Evolutionary conservation across 805 yeast species (phyloP).

Genomic region (Candida loeiensis): DNA sequence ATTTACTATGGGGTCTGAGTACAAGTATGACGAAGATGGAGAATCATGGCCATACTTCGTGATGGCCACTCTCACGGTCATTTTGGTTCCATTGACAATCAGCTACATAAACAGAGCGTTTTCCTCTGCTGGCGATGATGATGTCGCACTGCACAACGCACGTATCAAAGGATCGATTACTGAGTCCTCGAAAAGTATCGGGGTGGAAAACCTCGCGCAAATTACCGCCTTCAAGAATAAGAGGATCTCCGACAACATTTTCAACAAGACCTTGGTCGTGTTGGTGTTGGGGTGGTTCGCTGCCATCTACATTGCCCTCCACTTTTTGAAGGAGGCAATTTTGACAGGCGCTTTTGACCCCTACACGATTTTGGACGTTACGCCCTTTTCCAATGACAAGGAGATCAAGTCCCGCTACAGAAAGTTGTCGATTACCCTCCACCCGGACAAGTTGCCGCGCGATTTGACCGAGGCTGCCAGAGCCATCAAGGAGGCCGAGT

Average conservation of each 20-base stretch:
- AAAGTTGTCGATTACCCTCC: slow-evolving; percentile 81
- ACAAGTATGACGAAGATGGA: slow-evolving; percentile 82
- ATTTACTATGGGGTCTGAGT: slow-evolving; percentile 43
- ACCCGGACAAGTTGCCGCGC: slow-evolving; percentile 86
- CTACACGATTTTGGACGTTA: slow-evolving; percentile 75
- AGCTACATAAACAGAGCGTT: slow-evolving; percentile 21
- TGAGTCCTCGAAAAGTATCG: slow-evolving; percentile 32
- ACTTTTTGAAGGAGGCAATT: slow-evolving; percentile 44
- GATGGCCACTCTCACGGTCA: slow-evolving; percentile 64
- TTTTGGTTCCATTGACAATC: slow-evolving; percentile 62
- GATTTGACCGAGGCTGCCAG: slow-evolving; percentile 56
- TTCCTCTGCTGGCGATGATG: slow-evolving; percentile 12
- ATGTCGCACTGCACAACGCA: slow-evolving; percentile 18
- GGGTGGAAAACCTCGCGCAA: slow-evolving; percentile 23
- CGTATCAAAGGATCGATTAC: slow-evolving; percentile 30
- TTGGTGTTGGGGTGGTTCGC: slow-evolving; percentile 59
- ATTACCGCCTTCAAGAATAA: slow-evolving; percentile 26
- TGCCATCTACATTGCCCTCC: slow-evolving; percentile 38
- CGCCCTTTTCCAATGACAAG: slow-evolving; percentile 63
- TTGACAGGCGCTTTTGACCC: slow-evolving; percentile 73
- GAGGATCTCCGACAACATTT: slow-evolving; percentile 28
- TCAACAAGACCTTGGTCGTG: slow-evolving; percentile 35
- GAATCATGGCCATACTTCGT: slow-evolving; percentile 94
- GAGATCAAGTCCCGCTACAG: slow-evolving; percentile 81
- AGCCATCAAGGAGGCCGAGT: slow-evolving; percentile 64